Conservation (phyloP, 257 asterid genomes). For the Lavandula angustifolia region DNA sequence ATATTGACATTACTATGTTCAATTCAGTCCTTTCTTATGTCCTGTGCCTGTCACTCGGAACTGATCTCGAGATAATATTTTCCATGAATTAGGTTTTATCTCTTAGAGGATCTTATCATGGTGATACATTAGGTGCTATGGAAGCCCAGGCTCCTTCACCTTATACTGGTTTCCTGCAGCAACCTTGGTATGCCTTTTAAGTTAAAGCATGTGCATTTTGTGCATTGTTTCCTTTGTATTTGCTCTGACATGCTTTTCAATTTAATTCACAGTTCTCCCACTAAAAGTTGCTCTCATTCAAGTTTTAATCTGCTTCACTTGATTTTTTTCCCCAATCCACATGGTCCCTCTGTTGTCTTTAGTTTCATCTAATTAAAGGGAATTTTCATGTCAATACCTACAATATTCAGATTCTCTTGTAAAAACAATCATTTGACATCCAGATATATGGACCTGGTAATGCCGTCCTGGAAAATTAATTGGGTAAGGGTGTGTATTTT, state of each 20-base stretch:
- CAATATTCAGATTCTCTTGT: background rate
- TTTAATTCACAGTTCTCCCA: conserved; percentile 6
- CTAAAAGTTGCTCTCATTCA: conserved; percentile 18
- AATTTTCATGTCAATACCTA: too few relatives aligned
- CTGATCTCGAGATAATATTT: conserved; percentile 25
- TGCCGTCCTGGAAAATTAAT: background rate
- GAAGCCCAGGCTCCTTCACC: conserved; percentile 99
- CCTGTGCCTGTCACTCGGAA: conserved; percentile 26
- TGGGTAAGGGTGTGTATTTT: too few relatives aligned
- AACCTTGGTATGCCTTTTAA: conserved; percentile 74
- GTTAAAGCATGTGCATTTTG: too few relatives aligned
- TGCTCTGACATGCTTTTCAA: conserved; percentile 8
- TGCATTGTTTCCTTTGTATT: conserved; percentile 9
- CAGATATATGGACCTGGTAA: background rate
- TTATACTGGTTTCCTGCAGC: conserved; percentile 94
- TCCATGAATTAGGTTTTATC: conserved; percentile 73
- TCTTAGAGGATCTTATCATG: conserved; percentile 95
- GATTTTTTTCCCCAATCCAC: conserved; percentile 13
- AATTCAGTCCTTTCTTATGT: conserved; percentile 15
- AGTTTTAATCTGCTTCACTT: conserved; percentile 11
- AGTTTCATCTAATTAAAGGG: too few relatives aligned
- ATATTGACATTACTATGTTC: conserved; percentile 8
- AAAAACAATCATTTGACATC: conserved; percentile 5
- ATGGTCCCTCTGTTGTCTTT: conserved; percentile 17
- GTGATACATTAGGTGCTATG: conserved; percentile 99